These are phyloP conservation scores for Ormosia semicastrata DNA, from an alignment of 306 rosid genomes.

Conservation along the genomic window DNA sequence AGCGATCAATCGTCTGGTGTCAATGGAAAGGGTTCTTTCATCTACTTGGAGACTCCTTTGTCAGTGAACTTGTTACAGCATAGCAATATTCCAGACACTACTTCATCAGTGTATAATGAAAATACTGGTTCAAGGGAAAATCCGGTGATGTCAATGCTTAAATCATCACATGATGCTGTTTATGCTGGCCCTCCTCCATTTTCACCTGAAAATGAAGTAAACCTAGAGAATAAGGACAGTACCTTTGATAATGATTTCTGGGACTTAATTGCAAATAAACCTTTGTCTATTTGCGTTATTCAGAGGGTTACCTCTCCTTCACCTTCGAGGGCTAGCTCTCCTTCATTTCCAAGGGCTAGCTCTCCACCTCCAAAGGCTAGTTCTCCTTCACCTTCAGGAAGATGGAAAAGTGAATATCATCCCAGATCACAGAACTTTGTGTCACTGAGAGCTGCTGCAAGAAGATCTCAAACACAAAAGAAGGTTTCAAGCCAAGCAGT, in stretches of 20 bases:
- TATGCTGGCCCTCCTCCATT: neutral
- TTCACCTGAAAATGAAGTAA: neutral
- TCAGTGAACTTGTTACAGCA: constrained; percentile 23
- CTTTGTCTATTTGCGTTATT: neutral
- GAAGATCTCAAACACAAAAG: constrained; percentile 21
- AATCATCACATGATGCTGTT: neutral
- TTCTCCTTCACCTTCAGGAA: neutral
- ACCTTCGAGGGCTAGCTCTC: neutral
- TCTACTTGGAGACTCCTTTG: constrained; percentile 13
- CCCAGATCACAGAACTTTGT: neutral
- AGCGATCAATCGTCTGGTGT: neutral
- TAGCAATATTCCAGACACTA: neutral
- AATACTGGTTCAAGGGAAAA: constrained; percentile 4
- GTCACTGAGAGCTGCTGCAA: neutral
- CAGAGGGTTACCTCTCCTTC: neutral
- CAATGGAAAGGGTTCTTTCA: constrained; percentile 20
- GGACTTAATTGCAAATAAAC: neutral
- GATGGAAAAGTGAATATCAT: neutral
- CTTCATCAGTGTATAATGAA: neutral
- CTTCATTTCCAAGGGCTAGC: neutral
- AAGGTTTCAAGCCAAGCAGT: neutral
- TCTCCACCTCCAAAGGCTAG: neutral
- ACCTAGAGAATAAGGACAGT: neutral
- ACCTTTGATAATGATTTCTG: neutral
- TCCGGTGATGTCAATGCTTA: neutral